Conservation (phyloP, 805 yeast genomes). For the Kluyveromyces wickerhamii region DNA sequence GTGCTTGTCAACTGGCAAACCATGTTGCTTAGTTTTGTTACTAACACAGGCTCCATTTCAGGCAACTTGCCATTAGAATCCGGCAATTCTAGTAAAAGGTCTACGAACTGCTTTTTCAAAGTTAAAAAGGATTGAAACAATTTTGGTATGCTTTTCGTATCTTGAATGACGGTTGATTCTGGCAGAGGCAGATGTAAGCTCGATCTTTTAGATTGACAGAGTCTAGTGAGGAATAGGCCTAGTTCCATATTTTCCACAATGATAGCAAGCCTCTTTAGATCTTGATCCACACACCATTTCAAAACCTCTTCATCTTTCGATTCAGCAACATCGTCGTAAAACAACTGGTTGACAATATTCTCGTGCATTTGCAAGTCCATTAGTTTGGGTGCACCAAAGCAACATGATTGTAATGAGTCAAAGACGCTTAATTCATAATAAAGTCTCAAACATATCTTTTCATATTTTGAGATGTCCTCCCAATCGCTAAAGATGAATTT, state of each 20-base stretch:
- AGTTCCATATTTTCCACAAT: conserved; percentile 21
- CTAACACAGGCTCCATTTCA: conserved; percentile 7
- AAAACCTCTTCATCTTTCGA: neutral
- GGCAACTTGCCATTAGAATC: conserved; percentile 7
- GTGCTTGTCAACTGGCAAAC: conserved; percentile 19
- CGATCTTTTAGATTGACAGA: conserved; percentile 21
- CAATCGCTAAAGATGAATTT: conserved; percentile 26
- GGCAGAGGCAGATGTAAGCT: conserved; percentile 1
- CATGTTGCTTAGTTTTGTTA: conserved; percentile 13
- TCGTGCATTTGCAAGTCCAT: conserved; percentile 23
- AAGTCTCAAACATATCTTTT: conserved; percentile 24
- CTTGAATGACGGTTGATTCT: neutral
- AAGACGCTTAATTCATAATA: conserved; percentile 40
- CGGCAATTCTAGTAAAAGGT: conserved; percentile 13
- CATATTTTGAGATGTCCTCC: conserved; percentile 5
- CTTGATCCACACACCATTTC: conserved; percentile 27
- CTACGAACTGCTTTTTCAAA: conserved; percentile 3
- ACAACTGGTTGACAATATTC: conserved; percentile 12
- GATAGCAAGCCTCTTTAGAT: conserved; percentile 14
- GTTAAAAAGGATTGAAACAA: neutral
- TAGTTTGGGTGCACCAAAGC: conserved; percentile 41
- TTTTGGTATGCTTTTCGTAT: conserved; percentile 1
- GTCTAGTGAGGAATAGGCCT: conserved; percentile 20
- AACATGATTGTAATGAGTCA: conserved; percentile 45
- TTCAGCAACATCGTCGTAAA: conserved; percentile 1